Conservation (phyloP, 371 early-diverging fungal species). For the Haplosporangium sp. region DNA sequence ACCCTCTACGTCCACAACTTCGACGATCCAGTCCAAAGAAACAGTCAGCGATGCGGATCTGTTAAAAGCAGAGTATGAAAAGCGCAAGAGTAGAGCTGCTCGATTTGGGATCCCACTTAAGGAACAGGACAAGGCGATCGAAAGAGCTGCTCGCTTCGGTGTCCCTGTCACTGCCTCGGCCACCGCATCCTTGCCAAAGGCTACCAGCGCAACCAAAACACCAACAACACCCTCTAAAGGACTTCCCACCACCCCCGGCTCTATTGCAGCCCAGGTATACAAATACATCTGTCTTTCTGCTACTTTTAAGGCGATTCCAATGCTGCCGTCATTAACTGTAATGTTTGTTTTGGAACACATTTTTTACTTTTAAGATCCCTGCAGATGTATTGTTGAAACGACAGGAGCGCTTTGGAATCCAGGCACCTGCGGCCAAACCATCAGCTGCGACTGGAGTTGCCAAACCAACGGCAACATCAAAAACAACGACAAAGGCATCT, state of each 20-base stretch:
- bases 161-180: slow-evolving; percentile 43
- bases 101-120: slow-evolving; percentile 52
- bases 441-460: slow-evolving; percentile 7
- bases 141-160: slow-evolving; percentile 70
- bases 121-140: slow-evolving; percentile 52
- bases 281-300: background rate
- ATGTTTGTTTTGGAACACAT: background rate
- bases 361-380: slow-evolving; percentile 16
- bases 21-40: slow-evolving; percentile 22
- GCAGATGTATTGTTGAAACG: slow-evolving; percentile 38
- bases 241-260: slow-evolving; percentile 23
- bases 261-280: slow-evolving; percentile 25
- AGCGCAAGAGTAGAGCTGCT: slow-evolving; percentile 56
- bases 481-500: background rate
- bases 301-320: background rate
- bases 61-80: slow-evolving; percentile 52
- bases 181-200: slow-evolving; percentile 34
- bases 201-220: slow-evolving; percentile 8
- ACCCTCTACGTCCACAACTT: too few species aligned
- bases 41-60: slow-evolving; percentile 19
- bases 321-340: background rate
- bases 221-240: slow-evolving; percentile 2
- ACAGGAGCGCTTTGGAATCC: slow-evolving; percentile 38
- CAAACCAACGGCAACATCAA: background rate
- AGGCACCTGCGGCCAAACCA: slow-evolving; percentile 18